Conservation (phyloP, 73 alveolate genomes). For the Paramecium sonneborni region DNA sequence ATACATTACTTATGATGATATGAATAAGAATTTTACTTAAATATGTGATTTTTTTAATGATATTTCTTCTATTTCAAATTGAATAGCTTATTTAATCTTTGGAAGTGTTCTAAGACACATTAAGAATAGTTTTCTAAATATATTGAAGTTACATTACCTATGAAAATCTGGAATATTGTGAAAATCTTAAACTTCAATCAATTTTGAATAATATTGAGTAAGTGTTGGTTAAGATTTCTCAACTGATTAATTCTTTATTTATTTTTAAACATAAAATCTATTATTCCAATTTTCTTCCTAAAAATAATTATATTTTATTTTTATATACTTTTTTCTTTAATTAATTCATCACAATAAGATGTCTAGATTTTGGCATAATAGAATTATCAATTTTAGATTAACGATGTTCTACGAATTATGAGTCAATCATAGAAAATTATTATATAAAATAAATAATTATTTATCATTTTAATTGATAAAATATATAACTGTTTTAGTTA, state of each 20-base stretch:
- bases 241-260: background rate
- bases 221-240: background rate
- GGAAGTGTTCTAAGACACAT: background rate
- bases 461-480: background rate
- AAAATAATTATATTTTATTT: background rate
- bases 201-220: background rate
- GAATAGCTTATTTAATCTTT: background rate
- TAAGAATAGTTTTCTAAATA: background rate
- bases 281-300: conserved; percentile 24
- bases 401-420: background rate
- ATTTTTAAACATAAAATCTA: background rate
- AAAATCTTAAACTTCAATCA: background rate
- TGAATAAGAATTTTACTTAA: background rate
- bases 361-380: background rate
- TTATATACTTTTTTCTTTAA: background rate
- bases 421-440: no score
- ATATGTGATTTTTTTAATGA: background rate
- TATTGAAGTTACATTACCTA: background rate
- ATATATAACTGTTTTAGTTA: no score
- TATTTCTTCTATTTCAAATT: conserved; percentile 3
- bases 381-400: background rate
- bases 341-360: background rate
- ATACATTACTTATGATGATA: background rate
- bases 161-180: background rate
- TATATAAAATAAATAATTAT: no score